Evolutionary conservation across 176 grass and related monocot genomes (phyloP).

Genomic region (Carex myosuroides): DNA sequence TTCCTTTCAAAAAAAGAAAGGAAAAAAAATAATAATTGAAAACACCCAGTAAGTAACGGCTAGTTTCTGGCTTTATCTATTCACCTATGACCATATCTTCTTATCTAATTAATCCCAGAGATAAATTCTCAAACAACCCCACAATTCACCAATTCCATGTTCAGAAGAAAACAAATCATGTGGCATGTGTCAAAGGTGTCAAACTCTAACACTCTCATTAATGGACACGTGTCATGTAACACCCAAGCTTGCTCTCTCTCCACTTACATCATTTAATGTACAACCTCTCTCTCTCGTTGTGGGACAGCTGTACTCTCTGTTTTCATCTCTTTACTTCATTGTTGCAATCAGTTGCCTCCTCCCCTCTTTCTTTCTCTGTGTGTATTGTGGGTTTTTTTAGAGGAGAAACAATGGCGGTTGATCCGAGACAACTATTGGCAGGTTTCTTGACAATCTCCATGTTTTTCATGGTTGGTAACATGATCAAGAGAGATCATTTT

Average conservation of each 20-base stretch:
- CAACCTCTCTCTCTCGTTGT: conserved; percentile 10
- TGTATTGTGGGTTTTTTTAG: conserved; percentile 1
- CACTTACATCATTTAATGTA: conserved; percentile 14
- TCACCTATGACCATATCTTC: neutral
- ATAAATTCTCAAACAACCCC: neutral
- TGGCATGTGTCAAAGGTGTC: conserved; percentile 23
- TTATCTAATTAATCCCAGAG: neutral
- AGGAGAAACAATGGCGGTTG: conserved; percentile 26
- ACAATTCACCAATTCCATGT: neutral
- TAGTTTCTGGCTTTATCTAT: neutral
- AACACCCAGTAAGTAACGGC: neutral
- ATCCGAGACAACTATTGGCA: conserved; percentile 34
- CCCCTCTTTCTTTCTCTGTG: neutral
- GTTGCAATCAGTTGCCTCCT: neutral
- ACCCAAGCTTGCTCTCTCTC: neutral
- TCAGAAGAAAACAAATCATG: neutral
- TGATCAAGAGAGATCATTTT: conserved; percentile 45
- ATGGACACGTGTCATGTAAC: conserved; percentile 6
- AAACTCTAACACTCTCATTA: neutral
- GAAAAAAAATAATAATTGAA: neutral
- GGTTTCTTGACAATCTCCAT: conserved; percentile 38
- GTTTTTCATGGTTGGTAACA: conserved; percentile 43
- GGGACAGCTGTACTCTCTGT: neutral
- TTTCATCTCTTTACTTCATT: neutral
- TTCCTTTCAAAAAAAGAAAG: neutral